Percentiles rank a stretch among this genome's conserved stretches.
These are phyloP conservation scores for Limnanthes douglasii DNA, from an alignment of 345 rosid genomes.

Conservation along the genomic window DNA sequence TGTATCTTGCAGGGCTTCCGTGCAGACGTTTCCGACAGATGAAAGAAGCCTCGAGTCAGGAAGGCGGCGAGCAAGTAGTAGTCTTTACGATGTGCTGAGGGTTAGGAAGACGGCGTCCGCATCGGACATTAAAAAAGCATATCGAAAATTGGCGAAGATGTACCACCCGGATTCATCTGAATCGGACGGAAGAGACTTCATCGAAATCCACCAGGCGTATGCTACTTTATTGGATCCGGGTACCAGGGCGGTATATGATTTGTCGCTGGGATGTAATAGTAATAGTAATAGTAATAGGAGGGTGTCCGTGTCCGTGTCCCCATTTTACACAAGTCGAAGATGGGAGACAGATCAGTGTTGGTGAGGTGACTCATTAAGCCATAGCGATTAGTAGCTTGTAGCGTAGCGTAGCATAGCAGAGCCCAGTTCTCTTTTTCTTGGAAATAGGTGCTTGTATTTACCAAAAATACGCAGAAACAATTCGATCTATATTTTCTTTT, in stretches of 20 bases:
- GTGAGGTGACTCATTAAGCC: too few relatives aligned
- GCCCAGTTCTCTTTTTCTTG: too few relatives aligned
- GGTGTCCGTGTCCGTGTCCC: too few relatives aligned
- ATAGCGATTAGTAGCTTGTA: too few relatives aligned
- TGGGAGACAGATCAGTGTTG: too few relatives aligned
- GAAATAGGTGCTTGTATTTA: too few relatives aligned
- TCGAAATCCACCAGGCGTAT: slow-evolving; percentile 61
- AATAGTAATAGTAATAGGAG: too few relatives aligned
- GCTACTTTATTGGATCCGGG: slow-evolving; percentile 60
- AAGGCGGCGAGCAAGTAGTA: slow-evolving; percentile 13
- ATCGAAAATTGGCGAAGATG: slow-evolving; percentile 43
- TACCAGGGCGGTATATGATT: slow-evolving; percentile 53
- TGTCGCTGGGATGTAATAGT: slow-evolving; percentile 37
- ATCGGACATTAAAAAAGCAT: slow-evolving; percentile 58
- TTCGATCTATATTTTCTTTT: too few relatives aligned
- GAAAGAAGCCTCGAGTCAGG: slow-evolving; percentile 7
- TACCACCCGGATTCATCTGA: slow-evolving; percentile 49
- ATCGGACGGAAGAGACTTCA: slow-evolving; percentile 42
- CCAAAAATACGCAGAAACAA: too few relatives aligned
- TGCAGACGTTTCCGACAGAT: slow-evolving; percentile 15
- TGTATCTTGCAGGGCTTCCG: slow-evolving; percentile 8
- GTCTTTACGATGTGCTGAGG: slow-evolving; percentile 42
- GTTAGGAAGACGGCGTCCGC: slow-evolving; percentile 39
- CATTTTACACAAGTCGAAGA: too few relatives aligned
- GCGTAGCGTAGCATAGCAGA: too few relatives aligned